Conservation (phyloP, 1,139 yeast genomes). For the Tardiomyces digboiensis region DNA sequence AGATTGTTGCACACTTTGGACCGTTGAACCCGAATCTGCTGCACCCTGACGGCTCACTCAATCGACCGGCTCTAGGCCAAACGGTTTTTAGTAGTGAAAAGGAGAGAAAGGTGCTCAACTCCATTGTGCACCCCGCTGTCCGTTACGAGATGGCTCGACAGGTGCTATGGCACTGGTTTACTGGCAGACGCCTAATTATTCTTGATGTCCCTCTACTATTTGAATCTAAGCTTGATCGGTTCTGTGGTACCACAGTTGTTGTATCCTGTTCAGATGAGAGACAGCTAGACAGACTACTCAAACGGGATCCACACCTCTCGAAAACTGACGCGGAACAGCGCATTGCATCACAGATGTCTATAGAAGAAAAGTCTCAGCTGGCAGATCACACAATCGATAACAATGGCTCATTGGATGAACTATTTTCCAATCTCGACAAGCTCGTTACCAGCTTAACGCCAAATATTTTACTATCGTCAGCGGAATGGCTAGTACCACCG, state of each 20-base stretch:
- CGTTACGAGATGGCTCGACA: slow-evolving; percentile 54
- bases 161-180: slow-evolving; percentile 47
- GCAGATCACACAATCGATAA: slow-evolving; percentile 70
- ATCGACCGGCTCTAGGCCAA: slow-evolving; percentile 63
- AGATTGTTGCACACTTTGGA: slow-evolving; percentile 52
- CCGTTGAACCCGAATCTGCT: slow-evolving; percentile 47
- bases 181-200: slow-evolving; percentile 46
- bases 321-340: slow-evolving; percentile 50
- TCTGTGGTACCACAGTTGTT: slow-evolving; percentile 67
- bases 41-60: slow-evolving; percentile 38
- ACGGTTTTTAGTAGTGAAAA: slow-evolving; percentile 69
- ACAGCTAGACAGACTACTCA: slow-evolving; percentile 55
- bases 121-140: slow-evolving; percentile 87
- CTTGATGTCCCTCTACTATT: slow-evolving; percentile 87
- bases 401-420: slow-evolving; percentile 39
- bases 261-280: slow-evolving; percentile 49
- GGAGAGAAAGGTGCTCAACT: slow-evolving; percentile 42
- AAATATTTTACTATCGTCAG: slow-evolving; percentile 24
- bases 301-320: slow-evolving; percentile 59
- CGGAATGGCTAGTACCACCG: slow-evolving; percentile 43
- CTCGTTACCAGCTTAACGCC: slow-evolving; percentile 43
- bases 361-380: slow-evolving; percentile 42
- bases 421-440: slow-evolving; percentile 39
- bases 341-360: slow-evolving; percentile 68
- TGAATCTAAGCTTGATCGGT: slow-evolving; percentile 60